phyloP scores from a whole-genome alignment of 352 stramenopile genomes.

The Phytophthora tentaculata region DNA sequence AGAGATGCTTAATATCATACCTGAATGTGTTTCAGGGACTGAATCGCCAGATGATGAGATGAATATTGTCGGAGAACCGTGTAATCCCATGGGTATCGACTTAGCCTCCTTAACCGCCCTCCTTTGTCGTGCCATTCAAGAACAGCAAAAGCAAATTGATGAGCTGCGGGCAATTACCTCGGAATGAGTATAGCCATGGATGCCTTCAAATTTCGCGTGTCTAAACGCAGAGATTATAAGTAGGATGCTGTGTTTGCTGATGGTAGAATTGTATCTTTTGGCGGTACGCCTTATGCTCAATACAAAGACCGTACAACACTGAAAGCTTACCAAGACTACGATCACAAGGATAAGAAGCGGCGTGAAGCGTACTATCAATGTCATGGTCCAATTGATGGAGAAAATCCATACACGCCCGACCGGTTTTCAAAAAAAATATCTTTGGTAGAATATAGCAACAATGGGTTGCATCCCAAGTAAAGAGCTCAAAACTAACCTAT shows the following conservation, averaged over 20 bases:
- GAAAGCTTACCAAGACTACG: constrained; percentile 3
- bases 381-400: constrained; percentile 4
- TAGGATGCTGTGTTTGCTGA: constrained; percentile 10
- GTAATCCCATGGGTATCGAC: too few relatives aligned
- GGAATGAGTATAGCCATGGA: constrained; percentile 9
- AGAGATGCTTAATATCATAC: too few relatives aligned
- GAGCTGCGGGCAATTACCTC: constrained; percentile 5
- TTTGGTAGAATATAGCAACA: constrained; percentile 9
- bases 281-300: background rate
- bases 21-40: too few relatives aligned
- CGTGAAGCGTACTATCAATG: too few relatives aligned
- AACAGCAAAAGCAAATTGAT: too few relatives aligned
- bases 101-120: too few relatives aligned
- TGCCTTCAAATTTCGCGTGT: constrained; percentile 5
- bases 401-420: constrained; percentile 6
- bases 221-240: background rate
- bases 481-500: too few relatives aligned
- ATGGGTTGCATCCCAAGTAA: too few relatives aligned
- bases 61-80: too few relatives aligned
- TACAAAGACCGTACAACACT: background rate
- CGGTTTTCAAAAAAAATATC: constrained; percentile 3
- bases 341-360: background rate
- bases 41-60: too few relatives aligned
- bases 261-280: constrained; percentile 9
- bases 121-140: too few relatives aligned